Evolutionary conservation across 2,329 filamentous ascomycete genomes (phyloP), one percentile per base, ranked within the genome.

Genomic region (Nemania sp.): DNA sequence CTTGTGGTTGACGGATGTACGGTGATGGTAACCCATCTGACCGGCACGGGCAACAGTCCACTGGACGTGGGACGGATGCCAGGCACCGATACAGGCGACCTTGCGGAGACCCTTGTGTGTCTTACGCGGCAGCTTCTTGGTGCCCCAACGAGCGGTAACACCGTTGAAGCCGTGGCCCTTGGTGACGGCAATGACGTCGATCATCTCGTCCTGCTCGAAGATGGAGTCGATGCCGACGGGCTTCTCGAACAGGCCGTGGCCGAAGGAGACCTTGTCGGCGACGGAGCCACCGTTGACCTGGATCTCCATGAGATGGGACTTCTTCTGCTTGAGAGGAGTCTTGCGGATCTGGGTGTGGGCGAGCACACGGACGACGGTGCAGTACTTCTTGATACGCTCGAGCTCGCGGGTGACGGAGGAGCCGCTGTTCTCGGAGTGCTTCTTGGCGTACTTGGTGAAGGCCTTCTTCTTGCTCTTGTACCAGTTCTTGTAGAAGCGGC

Each of bases 401-500:
- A 99, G 87, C 81, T 99, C 94, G 75, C 90, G 90, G 78, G 89
- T 91, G 83, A 97, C 89, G 73, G 90, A 91, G 69, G 90, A 81
- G 72, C 91, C 92, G 80, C 79, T 89, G 82, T 80, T 88, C 84
- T 97, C 93, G 64, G 93, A 91, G 88, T 97, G 91, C 88, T 96
- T 93, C 91, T 97, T 99, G 84, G 94, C 91, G 82, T 99, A 99
- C 86, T 96, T 97, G 86, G 94, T 99, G 85, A 99, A 99, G 62
- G 94, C 94, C 93, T 99, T 99, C 91, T 97, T 97, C 92, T 99
- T 99, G 86, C 87, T 91, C 89, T 96, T 96, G 90, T 99, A 99
- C 94, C 94, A 99, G 89, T 99, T 99, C 91, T 97, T 97, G 90
- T 99, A 99, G 91, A 99, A 99, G 76, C 94, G 90, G 74, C 94